Evolutionary conservation across 352 stramenopile genomes (phyloP).

Genomic region (Pythium sukuiense): DNA sequence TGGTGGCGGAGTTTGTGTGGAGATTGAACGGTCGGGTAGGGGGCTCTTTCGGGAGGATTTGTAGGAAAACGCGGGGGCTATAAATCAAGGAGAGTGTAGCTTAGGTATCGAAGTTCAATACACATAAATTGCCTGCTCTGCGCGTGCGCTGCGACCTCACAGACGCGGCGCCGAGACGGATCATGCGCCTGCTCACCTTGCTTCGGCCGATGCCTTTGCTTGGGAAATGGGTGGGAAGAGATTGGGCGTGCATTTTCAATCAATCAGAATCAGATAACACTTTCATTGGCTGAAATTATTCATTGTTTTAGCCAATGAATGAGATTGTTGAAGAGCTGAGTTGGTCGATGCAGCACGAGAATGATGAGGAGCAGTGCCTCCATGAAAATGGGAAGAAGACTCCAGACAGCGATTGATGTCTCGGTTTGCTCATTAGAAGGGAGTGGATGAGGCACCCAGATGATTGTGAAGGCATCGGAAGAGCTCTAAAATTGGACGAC

Average conservation of each 20-base stretch:
- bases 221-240: conserved; percentile 32
- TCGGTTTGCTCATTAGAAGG: too few relatives aligned
- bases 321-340: neutral
- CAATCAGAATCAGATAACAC: conserved; percentile 6
- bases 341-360: too few relatives aligned
- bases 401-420: too few relatives aligned
- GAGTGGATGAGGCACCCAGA: neutral
- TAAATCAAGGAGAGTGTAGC: neutral
- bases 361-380: too few relatives aligned
- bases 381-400: too few relatives aligned
- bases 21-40: neutral
- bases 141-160: neutral
- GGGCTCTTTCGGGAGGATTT: neutral
- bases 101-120: neutral
- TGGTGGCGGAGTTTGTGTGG: conserved; percentile 37
- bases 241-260: conserved; percentile 16
- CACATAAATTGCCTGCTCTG: neutral
- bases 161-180: neutral
- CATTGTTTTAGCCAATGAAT: conserved; percentile 16
- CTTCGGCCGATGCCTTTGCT: conserved; percentile 4
- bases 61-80: neutral
- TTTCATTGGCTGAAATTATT: conserved; percentile 21
- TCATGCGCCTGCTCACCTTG: conserved; percentile 18
- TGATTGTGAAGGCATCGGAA: neutral
- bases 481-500: neutral